These are phyloP conservation scores for Jaltomata sinuosa DNA, from an alignment of 257 asterid genomes.

Conservation along the genomic window DNA sequence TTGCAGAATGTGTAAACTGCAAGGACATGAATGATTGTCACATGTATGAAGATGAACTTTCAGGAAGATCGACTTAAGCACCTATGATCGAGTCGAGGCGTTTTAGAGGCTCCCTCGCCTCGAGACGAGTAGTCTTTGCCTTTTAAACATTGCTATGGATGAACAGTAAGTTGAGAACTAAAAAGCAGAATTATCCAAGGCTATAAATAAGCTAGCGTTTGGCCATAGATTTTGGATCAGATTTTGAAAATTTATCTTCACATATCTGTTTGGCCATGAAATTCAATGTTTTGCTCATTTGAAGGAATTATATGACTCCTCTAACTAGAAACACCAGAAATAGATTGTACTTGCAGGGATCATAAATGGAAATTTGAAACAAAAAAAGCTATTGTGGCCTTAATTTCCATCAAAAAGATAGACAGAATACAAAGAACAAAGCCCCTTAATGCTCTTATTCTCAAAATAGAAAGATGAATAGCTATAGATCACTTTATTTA, in stretches of 20 bases:
- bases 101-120: background rate
- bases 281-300: too few relatives aligned
- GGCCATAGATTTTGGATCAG: too few relatives aligned
- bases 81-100: background rate
- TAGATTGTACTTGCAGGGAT: too few relatives aligned
- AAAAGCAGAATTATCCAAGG: too few relatives aligned
- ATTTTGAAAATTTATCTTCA: too few relatives aligned
- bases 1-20: conserved; percentile 27
- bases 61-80: background rate
- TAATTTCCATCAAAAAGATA: background rate
- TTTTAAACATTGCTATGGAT: background rate
- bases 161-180: background rate
- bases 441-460: background rate
- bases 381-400: background rate
- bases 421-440: background rate
- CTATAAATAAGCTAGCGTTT: too few relatives aligned
- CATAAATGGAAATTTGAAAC: background rate
- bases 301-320: too few relatives aligned
- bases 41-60: background rate
- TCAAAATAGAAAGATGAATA: background rate
- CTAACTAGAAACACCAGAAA: too few relatives aligned
- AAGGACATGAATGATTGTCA: background rate
- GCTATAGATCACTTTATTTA: background rate
- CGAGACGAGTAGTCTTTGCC: background rate
- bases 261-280: too few relatives aligned